A percentile compares a stretch with the other conserved stretches of the same genome.
Conservation (phyloP, 306 rosid species). For the Dalbergia oliveri region DNA sequence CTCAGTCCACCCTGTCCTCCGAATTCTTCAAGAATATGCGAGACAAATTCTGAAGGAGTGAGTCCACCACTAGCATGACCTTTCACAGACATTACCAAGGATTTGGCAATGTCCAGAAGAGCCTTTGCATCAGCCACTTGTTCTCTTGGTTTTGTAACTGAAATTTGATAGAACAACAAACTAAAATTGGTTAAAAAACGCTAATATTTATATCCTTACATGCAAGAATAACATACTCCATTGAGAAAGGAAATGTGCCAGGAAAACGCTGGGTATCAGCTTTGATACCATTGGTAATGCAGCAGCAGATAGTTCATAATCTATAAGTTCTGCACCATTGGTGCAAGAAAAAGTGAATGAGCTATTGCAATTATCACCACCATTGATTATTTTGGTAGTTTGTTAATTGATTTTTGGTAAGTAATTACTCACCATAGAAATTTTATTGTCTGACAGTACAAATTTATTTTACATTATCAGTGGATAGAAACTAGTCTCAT, state of each 20-base stretch:
- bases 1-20: slow-evolving; percentile 43
- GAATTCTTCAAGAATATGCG: slow-evolving; percentile 42
- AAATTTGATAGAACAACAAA: slow-evolving; percentile 5
- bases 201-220: not conserved
- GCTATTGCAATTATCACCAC: not conserved
- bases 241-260: slow-evolving; percentile 4
- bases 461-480: too few species aligned
- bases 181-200: not conserved
- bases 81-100: slow-evolving; percentile 50
- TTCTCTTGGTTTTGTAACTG: slow-evolving; percentile 60
- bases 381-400: not conserved
- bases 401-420: not conserved
- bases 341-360: not conserved
- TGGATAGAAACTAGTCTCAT: too few species aligned
- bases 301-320: not conserved
- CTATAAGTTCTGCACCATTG: not conserved
- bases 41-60: slow-evolving; percentile 55
- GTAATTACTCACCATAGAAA: too few species aligned
- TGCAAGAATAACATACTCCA: not conserved
- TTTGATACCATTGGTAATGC: not conserved
- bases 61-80: slow-evolving; percentile 36
- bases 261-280: not conserved
- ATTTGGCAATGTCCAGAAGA: slow-evolving; percentile 51
- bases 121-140: slow-evolving; percentile 63
- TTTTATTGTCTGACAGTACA: too few species aligned